Percentiles rank a stretch among this genome's conserved stretches.
phyloP scores from a whole-genome alignment of 176 grass and related monocot genomes.

The Carex parvula region DNA sequence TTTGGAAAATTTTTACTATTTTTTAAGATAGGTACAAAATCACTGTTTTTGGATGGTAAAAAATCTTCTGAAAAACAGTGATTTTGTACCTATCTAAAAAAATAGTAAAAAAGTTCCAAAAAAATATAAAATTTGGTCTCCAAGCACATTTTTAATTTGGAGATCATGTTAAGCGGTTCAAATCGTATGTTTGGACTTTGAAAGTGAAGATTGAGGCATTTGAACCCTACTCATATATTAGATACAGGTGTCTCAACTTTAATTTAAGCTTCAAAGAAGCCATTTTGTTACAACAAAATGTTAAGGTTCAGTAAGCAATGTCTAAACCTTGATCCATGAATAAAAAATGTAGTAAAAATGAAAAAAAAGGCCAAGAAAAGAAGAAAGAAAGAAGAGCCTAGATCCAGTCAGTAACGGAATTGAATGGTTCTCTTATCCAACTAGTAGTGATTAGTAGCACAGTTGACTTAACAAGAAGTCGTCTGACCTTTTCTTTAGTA shows the following conservation, averaged over 20 bases:
- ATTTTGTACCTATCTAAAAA: too few species aligned
- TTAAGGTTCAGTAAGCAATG: not conserved
- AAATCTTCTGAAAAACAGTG: too few species aligned
- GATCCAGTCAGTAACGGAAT: not conserved
- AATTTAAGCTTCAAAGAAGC: not conserved
- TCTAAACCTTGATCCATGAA: not conserved
- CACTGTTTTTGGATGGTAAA: too few species aligned
- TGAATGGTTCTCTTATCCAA: not conserved
- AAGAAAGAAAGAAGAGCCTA: not conserved
- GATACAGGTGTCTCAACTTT: not conserved
- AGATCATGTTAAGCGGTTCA: too few species aligned
- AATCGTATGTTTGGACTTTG: too few species aligned
- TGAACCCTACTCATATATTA: not conserved
- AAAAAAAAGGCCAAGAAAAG: not conserved
- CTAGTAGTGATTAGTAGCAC: not conserved
- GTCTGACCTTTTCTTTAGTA: conserved; percentile 88
- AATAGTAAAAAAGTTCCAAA: too few species aligned
- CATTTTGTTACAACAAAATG: not conserved
- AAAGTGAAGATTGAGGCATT: too few species aligned
- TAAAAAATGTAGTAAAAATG: not conserved
- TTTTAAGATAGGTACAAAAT: too few species aligned
- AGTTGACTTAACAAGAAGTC: not conserved
- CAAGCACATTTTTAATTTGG: too few species aligned
- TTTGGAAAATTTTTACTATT: too few species aligned
- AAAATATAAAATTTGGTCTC: too few species aligned